These are phyloP conservation scores for Stylonectria norvegica DNA, from an alignment of 2,329 filamentous ascomycete genomes.

Conservation along the genomic window DNA sequence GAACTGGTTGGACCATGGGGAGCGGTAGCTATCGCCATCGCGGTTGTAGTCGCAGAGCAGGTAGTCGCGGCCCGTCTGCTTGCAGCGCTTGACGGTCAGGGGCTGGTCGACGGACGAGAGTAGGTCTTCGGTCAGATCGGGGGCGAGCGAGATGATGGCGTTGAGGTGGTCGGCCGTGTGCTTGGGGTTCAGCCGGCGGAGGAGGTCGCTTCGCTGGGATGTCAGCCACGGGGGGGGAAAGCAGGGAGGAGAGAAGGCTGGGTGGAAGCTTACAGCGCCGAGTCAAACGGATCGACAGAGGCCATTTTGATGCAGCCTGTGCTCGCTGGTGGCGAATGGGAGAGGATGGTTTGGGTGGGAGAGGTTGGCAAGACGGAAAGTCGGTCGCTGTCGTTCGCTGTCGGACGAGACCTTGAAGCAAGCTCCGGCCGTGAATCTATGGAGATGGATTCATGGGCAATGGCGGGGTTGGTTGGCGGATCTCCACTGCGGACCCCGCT, in stretches of 20 bases:
- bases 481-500: no score
- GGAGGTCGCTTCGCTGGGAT: conserved; percentile 70
- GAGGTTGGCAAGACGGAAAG: conserved; percentile 1
- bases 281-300: conserved; percentile 66
- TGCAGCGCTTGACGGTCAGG: conserved; percentile 79
- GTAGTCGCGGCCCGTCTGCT: conserved; percentile 88
- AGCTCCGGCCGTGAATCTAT: no score
- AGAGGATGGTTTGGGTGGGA: conserved; percentile 1
- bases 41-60: conserved; percentile 99
- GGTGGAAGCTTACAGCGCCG: conserved; percentile 60
- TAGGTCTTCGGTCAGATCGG: conserved; percentile 92
- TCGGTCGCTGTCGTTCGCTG: neutral
- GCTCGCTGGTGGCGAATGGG: neutral
- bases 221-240: conserved; percentile 8
- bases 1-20: conserved; percentile 99
- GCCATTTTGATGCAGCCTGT: conserved; percentile 35
- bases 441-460: no score
- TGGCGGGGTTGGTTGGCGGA: no score
- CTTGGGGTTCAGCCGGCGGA: conserved; percentile 94
- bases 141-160: conserved; percentile 81
- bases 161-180: conserved; percentile 85
- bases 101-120: conserved; percentile 97
- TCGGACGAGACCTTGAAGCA: neutral
- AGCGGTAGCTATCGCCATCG: conserved; percentile 95
- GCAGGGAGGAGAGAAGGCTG: conserved; percentile 3